These are phyloP conservation scores for Metschnikowia borealis DNA, from an alignment of 805 yeast species.

Conservation along the genomic window DNA sequence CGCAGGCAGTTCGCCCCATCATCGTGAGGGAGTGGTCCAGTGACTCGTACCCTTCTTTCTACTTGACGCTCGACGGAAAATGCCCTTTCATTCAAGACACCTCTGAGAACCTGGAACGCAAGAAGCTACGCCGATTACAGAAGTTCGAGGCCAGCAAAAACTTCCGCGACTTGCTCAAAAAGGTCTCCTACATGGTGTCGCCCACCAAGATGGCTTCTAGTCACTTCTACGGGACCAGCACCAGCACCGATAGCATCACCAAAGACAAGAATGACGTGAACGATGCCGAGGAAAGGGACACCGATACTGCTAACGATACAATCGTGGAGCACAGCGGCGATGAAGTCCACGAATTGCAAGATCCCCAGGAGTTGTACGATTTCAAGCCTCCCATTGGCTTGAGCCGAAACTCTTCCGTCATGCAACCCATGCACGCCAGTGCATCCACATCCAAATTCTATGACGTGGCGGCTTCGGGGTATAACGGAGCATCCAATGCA, in stretches of 20 bases:
- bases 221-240: conserved; percentile 9
- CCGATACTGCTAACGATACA: conserved; percentile 12
- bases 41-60: conserved; percentile 52
- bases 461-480: conserved; percentile 44
- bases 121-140: conserved; percentile 35
- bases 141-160: conserved; percentile 40
- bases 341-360: conserved; percentile 8
- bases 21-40: conserved; percentile 76
- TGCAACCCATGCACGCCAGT: conserved; percentile 25
- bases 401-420: conserved; percentile 36
- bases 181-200: conserved; percentile 32
- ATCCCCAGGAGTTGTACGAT: conserved; percentile 5
- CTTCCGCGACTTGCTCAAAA: conserved; percentile 36
- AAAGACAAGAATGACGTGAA: conserved; percentile 1
- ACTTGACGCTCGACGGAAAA: conserved; percentile 64
- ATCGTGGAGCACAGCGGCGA: conserved; percentile 7
- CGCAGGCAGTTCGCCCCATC: conserved; percentile 75
- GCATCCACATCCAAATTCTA: conserved; percentile 36
- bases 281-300: conserved; percentile 7
- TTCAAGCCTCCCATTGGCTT: conserved; percentile 32
- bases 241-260: conserved; percentile 14
- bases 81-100: conserved; percentile 77
- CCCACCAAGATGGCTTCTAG: conserved; percentile 12
- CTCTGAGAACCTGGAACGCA: conserved; percentile 37
- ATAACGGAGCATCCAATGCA: conserved; percentile 44